Base-by-base conservation (phyloP, 2,329 filamentous ascomycete species). In the Botrytis fragariae region DNA sequence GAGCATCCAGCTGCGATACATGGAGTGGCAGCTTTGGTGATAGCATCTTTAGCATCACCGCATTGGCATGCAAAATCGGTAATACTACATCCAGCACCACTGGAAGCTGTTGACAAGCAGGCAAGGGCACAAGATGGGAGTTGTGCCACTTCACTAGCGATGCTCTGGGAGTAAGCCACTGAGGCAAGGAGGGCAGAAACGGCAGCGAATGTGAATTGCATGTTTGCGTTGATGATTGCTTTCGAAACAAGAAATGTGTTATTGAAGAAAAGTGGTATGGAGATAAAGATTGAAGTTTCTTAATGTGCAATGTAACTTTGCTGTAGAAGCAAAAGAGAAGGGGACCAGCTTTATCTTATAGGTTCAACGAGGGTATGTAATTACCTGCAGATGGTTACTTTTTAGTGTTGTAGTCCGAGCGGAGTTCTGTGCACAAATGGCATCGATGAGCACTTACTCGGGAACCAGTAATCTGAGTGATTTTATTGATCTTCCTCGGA, bases 11-110 rank as follows among this genome's bases (percentile, higher is more conserved):
- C 42, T 35, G 74, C 63, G 32, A 80, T 60, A 62, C 79, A 79
- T 29, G 79, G 78, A 45, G 74, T 76, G 6, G 76, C 78, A 25
- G 51, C 1, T 18, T 54, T 62, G 6, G 72, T 76, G 72, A 80
- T 79, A 5, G 72, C 72, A 51, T 48, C 42, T 54, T 72, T 76
- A 5, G 54, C 63, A 20, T 67, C 20, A 69, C 77, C 78, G 48
- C 79, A 79, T 67, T 76, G 71, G 71, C 79, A 80, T 6, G 74
- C 64, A 48, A 74, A 77, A 39, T 79, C 78, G 5, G 75, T 62
- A 14, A 71, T 3, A 22, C 29, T 39, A 60, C 79, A 80, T 7
- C 77, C 77, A 60, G 73, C 69, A 39, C 22, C 39, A 22, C 61
- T 62, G 45, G 74, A 73, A 68, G 77, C 76, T 8, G 62, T 74